Conservation (phyloP, 768 basidiomycete genomes). For the Favolaschia claudopus region DNA sequence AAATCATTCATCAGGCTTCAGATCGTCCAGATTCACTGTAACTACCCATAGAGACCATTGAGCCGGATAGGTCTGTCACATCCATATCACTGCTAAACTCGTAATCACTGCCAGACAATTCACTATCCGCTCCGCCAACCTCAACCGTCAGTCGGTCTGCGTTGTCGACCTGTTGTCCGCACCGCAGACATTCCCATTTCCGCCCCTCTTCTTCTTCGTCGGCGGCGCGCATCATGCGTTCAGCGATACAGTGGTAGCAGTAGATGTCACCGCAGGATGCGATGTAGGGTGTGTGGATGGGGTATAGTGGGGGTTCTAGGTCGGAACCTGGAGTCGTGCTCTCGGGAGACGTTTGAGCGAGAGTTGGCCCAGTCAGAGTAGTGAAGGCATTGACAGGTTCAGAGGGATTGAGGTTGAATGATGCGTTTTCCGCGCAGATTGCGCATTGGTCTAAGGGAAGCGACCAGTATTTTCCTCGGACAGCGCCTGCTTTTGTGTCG, state of each 20-base stretch:
- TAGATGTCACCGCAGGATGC: conserved; percentile 87
- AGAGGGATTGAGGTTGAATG: conserved; percentile 63
- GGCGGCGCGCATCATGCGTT: conserved; percentile 76
- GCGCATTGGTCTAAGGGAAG: conserved; percentile 84
- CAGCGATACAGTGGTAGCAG: conserved; percentile 93
- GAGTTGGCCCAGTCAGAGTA: conserved; percentile 35
- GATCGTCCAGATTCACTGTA: conserved; percentile 56
- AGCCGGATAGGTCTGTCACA: conserved; percentile 63
- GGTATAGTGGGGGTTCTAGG: conserved; percentile 59
- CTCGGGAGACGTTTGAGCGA: conserved; percentile 30
- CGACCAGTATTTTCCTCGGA: conserved; percentile 69
- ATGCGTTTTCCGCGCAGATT: conserved; percentile 84
- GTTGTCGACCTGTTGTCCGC: conserved; percentile 67
- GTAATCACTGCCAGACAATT: conserved; percentile 58
- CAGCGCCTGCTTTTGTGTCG: conserved; percentile 8
- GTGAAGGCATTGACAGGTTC: conserved; percentile 61
- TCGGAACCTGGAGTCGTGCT: conserved; percentile 35
- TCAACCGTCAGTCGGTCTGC: conserved; percentile 68
- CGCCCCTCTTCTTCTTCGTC: conserved; percentile 67
- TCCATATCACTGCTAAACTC: conserved; percentile 65
- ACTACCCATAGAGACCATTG: conserved; percentile 52
- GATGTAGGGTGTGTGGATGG: conserved; percentile 83
- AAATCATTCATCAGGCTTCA: conserved; percentile 43
- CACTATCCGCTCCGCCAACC: conserved; percentile 45
- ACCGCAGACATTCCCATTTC: conserved; percentile 88